Base-by-base conservation (phyloP, 2,329 filamentous ascomycete species). In the Fusarium fujikuroi region DNA sequence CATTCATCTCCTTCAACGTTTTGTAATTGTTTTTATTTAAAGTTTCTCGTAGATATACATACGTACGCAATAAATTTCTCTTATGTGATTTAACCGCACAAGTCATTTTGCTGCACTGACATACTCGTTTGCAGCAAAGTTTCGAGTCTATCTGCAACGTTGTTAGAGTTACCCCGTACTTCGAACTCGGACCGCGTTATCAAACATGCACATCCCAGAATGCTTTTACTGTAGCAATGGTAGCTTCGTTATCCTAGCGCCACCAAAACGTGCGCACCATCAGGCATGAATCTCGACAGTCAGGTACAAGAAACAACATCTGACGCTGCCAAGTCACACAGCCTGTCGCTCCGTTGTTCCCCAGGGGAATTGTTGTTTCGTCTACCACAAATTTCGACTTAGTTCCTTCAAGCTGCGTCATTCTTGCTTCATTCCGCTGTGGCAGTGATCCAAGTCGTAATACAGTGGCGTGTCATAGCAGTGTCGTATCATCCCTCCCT, bases 391-490 rank as follows among this genome's bases (percentile, higher is more conserved):
- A 49, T 63, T 53, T 57, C 18, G 23, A 50, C n/a, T 37, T 53
- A 47, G 30, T 56, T 40, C 39, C 32, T 25, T 42, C 21, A 34
- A 70, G 39, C 53, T 67, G 63, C 67, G 64, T 76, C 74, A 75
- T 70, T 53, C 60, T 69, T 71, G 58, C 66, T 75, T 76, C 72
- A 73, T 68, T 66, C 50, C 47, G 39, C 42, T 30, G 61, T 39
- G 62, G 37, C 46, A 34, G 47, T 53, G 56, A 47, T 50, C 25
- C 43, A 54, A 56, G 34, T 60, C 60, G 39, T 68, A 49, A 63
- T 66, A 57, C 56, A 53, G 69, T 74, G 66, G 70, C 63, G 71
- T 60, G 67, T 72, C 66, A 73, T 70, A 71, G 65, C 56, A 66
- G 52, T 19, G 60, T 53, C 28, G 39, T 23, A 62, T 23, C 32